phyloP scores from a whole-genome alignment of 768 basidiomycete genomes.

The Suillus luteus region DNA sequence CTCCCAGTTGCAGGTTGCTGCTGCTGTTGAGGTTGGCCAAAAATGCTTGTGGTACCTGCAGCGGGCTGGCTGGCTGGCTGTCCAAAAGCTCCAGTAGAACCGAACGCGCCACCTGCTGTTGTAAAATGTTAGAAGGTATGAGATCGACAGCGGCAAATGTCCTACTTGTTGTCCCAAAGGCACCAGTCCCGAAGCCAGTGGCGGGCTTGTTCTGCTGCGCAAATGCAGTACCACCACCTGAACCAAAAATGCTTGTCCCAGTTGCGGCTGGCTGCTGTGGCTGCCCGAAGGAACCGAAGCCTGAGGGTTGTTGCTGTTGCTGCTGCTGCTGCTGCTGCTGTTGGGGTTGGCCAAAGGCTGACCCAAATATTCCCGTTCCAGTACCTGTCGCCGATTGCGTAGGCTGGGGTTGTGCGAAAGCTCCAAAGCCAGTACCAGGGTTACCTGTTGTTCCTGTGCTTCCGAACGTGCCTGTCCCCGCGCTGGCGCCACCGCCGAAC shows the following conservation, averaged over 20 bases:
- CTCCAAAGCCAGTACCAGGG: conserved; percentile 31
- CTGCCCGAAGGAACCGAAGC: conserved; percentile 59
- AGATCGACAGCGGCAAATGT: background rate
- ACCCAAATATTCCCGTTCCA: conserved; percentile 45
- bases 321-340: conserved; percentile 37
- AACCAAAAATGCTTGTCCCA: conserved; percentile 34
- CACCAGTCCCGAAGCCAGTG: conserved; percentile 27
- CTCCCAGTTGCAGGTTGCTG: conserved; percentile 26
- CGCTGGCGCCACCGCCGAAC: conserved; percentile 29
- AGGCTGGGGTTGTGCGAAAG: conserved; percentile 38
- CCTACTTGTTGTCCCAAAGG: conserved; percentile 31
- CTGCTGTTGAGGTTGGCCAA: conserved; percentile 42
- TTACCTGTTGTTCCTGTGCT: conserved; percentile 27
- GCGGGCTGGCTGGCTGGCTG: conserved; percentile 29
- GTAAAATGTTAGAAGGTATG: conserved; percentile 11
- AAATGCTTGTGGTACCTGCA: conserved; percentile 27
- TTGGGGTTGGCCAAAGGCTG: conserved; percentile 42
- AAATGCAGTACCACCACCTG: conserved; percentile 31
- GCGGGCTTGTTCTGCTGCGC: conserved; percentile 35
- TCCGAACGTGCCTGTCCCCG: conserved; percentile 24
- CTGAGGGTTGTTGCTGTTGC: conserved; percentile 38
- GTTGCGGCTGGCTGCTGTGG: conserved; percentile 36
- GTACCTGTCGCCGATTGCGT: conserved; percentile 40
- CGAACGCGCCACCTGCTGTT: conserved; percentile 23
- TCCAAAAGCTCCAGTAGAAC: conserved; percentile 27